These are phyloP conservation scores for Ophiostoma ips DNA, from an alignment of 2,329 filamentous ascomycete species.

Conservation along the genomic window DNA sequence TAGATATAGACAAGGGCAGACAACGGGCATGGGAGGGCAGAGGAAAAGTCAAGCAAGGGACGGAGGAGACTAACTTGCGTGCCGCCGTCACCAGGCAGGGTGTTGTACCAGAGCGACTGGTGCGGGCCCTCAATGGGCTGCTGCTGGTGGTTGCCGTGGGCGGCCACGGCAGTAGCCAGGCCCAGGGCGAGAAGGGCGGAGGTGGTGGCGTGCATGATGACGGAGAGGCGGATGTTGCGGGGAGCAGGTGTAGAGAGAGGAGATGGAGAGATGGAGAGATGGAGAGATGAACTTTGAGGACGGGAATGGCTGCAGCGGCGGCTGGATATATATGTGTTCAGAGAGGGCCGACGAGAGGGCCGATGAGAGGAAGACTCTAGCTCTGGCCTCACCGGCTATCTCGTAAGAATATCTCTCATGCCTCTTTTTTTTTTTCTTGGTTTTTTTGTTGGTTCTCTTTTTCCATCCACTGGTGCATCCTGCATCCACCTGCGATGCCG, in stretches of 20 bases:
- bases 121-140: slow-evolving; percentile 53
- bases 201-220: not conserved
- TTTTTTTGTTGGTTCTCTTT: not conserved
- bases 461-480: not conserved
- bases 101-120: slow-evolving; percentile 69
- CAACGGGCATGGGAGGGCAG: not conserved
- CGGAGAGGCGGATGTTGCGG: too few relatives aligned
- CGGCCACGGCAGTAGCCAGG: slow-evolving; percentile 33
- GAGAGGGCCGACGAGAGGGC: not conserved
- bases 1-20: slow-evolving; percentile 20
- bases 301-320: not conserved
- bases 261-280: not conserved
- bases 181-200: not conserved
- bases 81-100: slow-evolving; percentile 67
- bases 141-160: slow-evolving; percentile 47
- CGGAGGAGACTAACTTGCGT: slow-evolving; percentile 43
- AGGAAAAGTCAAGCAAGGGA: not conserved
- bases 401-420: not conserved
- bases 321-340: not conserved
- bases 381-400: not conserved
- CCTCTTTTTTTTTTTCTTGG: not conserved
- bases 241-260: not conserved
- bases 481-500: not conserved
- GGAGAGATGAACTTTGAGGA: not conserved
- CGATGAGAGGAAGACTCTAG: too few relatives aligned